Evolutionary conservation across 2,329 filamentous ascomycete species (phyloP), one percentile per base, ranked within the genome.

Genomic region (Fusarium beomiforme): DNA sequence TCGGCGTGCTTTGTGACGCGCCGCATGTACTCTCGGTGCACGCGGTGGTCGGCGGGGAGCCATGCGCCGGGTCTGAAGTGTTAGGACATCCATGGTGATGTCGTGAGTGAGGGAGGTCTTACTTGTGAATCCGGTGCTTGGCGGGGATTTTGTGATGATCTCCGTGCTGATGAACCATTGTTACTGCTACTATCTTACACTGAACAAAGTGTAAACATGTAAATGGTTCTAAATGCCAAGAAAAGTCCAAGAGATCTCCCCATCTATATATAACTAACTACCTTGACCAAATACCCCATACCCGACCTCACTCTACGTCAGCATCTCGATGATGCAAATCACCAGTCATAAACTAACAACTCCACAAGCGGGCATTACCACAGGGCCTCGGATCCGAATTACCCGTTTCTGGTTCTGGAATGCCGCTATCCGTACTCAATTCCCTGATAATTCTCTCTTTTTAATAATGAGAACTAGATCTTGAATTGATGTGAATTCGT

Each of bases 21-120:
- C 11, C 81, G 81, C n/a, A 93, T 85, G 88, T 88, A 93, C 77
- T 88, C 85, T 59, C 84, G 85, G 78, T 92, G 89, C 13, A 89
- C 81, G 39, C 87, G 85, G 75, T 89, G 86, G 79, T 92, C 89
- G 5, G 87, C 81, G 5, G 90, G 90, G 31, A 92, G 85, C 91
- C 90, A 93, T 39, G 81, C 81, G 12, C 89, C 89, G 4, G 83
- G 79, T 75, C 86, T 88, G 16, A 33, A 50, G 13, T 62, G 60
- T 68, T 23, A 68, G 53, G 29, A 29, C 29, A 29, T 19, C 23
- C 24, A 47, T 23, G 7, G 6, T 41, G 33, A 37, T 10, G 14
- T 37, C 19, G 39, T 21, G 17, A 8, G 21, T 51, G 14, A 29
- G 46, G 10, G 14, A 43, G 21, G 43, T 44, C 82, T 76, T 76